Base-by-base conservation (phyloP, 495 filamentous ascomycete genomes). In the Aspergillus steynii region DNA sequence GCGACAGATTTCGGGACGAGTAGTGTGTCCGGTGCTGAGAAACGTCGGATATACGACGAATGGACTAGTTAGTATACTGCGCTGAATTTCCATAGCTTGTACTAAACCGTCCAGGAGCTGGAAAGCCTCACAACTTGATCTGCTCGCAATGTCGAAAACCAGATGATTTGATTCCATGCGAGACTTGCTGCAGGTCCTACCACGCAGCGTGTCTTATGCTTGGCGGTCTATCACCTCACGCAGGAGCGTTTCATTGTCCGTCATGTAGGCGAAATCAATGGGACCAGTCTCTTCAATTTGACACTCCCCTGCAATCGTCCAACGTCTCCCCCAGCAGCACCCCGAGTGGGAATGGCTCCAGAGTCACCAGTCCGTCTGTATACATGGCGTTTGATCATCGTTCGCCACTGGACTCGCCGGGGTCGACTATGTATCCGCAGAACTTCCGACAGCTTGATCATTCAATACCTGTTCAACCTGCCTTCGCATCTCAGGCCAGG, bases 181-280 rank as follows among this genome's bases (percentile, higher is more conserved):
- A 62, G 48, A 72, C 71, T 1, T 77, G 74, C 61, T 74, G 71
- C 59, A 68, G 74, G 60, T 69, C 74, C 15, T 75, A 75, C 55
- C 74, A 77, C 57, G 54, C 55, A 47, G 56, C 61, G n/a, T 77
- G 74, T 47, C 50, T 77, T 27, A 26, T 63, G 27, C 37, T 53
- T 34, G 47, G 45, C 12, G 53, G 55, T 12, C 25, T 51, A 4
- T 25, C 58, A 56, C 3, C 20, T 10, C 15, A 28, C 5, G 4
- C 47, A 20, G 42, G 34, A 5, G 48, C 61, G 5, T 74, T 74
- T 53, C 49, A 67, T 54, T 75, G 71, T 27, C 65, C 68, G 9
- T 63, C 69, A 20, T 75, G 73, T 46, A 68, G 47, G 29, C 47
- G 37, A 15, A 65, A 68, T 7, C 52, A 51, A 32, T 75, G 71